Evolutionary conservation across 768 basidiomycete genomes (phyloP).

Genomic region (Lactifluus piperatus): DNA sequence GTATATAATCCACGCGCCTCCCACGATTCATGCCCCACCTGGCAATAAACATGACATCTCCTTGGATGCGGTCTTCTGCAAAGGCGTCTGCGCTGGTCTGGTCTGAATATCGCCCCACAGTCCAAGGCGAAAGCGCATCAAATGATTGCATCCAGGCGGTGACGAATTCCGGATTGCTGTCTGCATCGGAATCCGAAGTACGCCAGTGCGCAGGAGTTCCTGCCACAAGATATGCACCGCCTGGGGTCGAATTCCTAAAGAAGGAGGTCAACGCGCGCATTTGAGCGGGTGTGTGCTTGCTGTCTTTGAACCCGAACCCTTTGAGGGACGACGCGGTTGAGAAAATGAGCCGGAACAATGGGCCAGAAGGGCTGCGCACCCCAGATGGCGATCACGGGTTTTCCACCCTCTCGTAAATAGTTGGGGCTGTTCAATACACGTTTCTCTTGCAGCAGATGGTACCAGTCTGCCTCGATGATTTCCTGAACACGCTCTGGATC

Average conservation of each 20-base stretch:
- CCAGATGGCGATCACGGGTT: conserved; percentile 68
- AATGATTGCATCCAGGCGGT: conserved; percentile 70
- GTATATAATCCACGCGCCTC: conserved; percentile 69
- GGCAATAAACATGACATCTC: conserved; percentile 53
- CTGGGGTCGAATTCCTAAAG: conserved; percentile 54
- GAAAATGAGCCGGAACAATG: background rate
- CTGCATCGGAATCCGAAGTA: conserved; percentile 58
- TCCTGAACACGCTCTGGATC: conserved; percentile 56
- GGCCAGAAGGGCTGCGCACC: conserved; percentile 29
- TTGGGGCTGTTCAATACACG: conserved; percentile 60
- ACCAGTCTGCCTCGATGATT: conserved; percentile 65
- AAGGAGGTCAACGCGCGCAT: conserved; percentile 47
- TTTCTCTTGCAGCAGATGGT: conserved; percentile 54
- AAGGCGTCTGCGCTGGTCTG: conserved; percentile 56
- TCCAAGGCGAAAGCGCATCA: conserved; percentile 79
- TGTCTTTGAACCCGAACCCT: conserved; percentile 63
- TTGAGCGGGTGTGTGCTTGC: conserved; percentile 52
- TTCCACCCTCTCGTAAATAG: conserved; percentile 62
- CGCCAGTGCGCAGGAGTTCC: conserved; percentile 73
- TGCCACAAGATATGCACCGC: conserved; percentile 66
- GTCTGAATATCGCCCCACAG: conserved; percentile 58
- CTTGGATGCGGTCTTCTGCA: conserved; percentile 51
- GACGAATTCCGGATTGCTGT: conserved; percentile 55
- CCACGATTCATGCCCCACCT: conserved; percentile 27
- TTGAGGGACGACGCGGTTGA: background rate